These are phyloP conservation scores for Pythium coloratum DNA, from an alignment of 352 stramenopile genomes.

Conservation along the genomic window DNA sequence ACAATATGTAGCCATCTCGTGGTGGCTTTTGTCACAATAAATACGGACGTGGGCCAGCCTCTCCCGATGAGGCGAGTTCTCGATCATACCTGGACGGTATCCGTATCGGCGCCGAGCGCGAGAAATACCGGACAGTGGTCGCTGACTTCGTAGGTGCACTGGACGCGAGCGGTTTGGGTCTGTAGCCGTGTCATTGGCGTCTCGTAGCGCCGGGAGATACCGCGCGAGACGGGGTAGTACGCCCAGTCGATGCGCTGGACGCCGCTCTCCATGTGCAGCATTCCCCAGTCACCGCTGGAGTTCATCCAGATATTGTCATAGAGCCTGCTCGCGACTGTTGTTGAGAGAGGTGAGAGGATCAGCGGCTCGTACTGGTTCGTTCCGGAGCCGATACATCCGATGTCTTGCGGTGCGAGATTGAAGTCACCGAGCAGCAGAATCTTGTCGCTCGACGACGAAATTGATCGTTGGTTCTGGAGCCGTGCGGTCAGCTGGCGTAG, in stretches of 20 bases:
- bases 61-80: not conserved
- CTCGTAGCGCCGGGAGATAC: slow-evolving; percentile 17
- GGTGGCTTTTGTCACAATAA: slow-evolving; percentile 5
- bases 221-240: slow-evolving; percentile 47
- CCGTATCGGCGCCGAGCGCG: slow-evolving; percentile 26
- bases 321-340: slow-evolving; percentile 56
- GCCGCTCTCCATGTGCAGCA: slow-evolving; percentile 33
- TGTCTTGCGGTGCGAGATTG: slow-evolving; percentile 58
- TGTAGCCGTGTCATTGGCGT: slow-evolving; percentile 6
- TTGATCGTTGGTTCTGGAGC: not conserved
- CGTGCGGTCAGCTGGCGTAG: slow-evolving; percentile 4
- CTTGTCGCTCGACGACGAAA: slow-evolving; percentile 18
- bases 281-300: slow-evolving; percentile 9
- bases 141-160: slow-evolving; percentile 54
- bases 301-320: slow-evolving; percentile 75
- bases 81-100: not conserved
- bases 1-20: slow-evolving; percentile 2
- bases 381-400: slow-evolving; percentile 25
- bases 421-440: slow-evolving; percentile 67
- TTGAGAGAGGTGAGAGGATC: slow-evolving; percentile 48
- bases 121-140: slow-evolving; percentile 71
- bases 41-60: not conserved
- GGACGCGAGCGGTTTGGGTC: slow-evolving; percentile 34
- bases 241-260: slow-evolving; percentile 64
- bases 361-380: slow-evolving; percentile 32